Evolutionary conservation across 805 yeast species (phyloP).

Genomic region (Pichia nanzhaoensis): DNA sequence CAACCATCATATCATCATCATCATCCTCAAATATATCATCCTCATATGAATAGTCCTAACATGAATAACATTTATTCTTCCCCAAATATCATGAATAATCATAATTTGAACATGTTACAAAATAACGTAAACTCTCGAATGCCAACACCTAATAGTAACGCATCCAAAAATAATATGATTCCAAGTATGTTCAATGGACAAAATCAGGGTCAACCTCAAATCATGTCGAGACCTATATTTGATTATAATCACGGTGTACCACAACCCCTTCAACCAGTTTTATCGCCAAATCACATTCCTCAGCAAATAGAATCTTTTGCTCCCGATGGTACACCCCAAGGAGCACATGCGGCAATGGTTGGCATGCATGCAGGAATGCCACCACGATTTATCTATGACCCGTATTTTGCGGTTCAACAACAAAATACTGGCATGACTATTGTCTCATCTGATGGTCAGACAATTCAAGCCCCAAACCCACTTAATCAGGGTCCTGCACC

Average conservation of each 20-base stretch:
- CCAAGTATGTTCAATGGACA: slow-evolving; percentile 11
- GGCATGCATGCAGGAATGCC: slow-evolving; percentile 25
- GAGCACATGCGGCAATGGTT: slow-evolving; percentile 20
- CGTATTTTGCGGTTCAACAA: slow-evolving; percentile 20
- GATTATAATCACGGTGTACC: slow-evolving; percentile 17
- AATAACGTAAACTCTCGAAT: not conserved
- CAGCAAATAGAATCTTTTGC: slow-evolving; percentile 4
- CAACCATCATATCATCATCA: slow-evolving; percentile 2
- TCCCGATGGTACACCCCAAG: slow-evolving; percentile 17
- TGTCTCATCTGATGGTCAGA: not conserved
- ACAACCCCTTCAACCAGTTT: slow-evolving; percentile 1
- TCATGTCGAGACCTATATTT: slow-evolving; percentile 19
- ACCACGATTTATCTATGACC: slow-evolving; percentile 30
- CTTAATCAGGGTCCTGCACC: too few species aligned
- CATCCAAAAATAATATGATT: not conserved
- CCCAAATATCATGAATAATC: not conserved
- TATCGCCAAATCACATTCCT: slow-evolving; percentile 3
- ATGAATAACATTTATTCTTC: not conserved
- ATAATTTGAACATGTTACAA: not conserved
- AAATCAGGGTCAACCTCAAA: slow-evolving; percentile 12
- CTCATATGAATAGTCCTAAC: not conserved
- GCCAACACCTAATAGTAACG: not conserved
- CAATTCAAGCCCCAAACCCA: not conserved
- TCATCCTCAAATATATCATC: not conserved
- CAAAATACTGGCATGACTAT: slow-evolving; percentile 6